Evolutionary conservation across 2,329 filamentous ascomycete species (phyloP).

Genomic region (Alternaria infectoria): DNA sequence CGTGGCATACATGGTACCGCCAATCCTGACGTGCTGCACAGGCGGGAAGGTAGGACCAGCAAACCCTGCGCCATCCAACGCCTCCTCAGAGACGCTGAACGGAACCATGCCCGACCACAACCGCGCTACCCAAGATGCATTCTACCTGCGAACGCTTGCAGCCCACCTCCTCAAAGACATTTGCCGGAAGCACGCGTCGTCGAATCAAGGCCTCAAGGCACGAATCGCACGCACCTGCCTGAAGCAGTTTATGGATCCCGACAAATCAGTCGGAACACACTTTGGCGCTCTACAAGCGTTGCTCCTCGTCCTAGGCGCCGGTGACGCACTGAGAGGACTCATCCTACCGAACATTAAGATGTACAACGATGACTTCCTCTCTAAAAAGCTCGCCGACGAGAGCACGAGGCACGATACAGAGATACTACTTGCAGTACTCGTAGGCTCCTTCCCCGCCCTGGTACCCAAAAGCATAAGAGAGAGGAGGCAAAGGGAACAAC

Average conservation of each 20-base stretch:
- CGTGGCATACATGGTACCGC: conserved; percentile 75
- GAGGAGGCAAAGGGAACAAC: conserved; percentile 47
- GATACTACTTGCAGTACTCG: conserved; percentile 63
- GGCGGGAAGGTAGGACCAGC: conserved; percentile 76
- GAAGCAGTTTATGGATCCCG: conserved; percentile 88
- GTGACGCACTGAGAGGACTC: conserved; percentile 66
- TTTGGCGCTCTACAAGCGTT: conserved; percentile 88
- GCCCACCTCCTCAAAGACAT: conserved; percentile 82
- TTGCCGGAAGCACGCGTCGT: conserved; percentile 78
- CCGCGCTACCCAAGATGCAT: conserved; percentile 62
- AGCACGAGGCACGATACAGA: conserved; percentile 64
- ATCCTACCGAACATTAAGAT: conserved; percentile 70
- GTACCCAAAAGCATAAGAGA: conserved; percentile 6
- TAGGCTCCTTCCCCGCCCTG: conserved; percentile 62
- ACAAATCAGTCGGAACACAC: conserved; percentile 80
- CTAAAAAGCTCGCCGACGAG: conserved; percentile 59
- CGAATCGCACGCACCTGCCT: conserved; percentile 92
- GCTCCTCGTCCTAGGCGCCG: conserved; percentile 73
- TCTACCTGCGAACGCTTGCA: conserved; percentile 81
- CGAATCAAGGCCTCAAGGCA: conserved; percentile 81
- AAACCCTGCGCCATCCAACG: conserved; percentile 56
- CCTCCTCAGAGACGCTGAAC: conserved; percentile 56
- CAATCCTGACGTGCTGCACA: conserved; percentile 89
- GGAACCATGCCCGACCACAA: conserved; percentile 30
- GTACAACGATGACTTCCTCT: conserved; percentile 65